Evolutionary conservation across 306 rosid genomes (phyloP), one percentile per base, ranked within the genome.

Genomic region (Vigna angularis): DNA sequence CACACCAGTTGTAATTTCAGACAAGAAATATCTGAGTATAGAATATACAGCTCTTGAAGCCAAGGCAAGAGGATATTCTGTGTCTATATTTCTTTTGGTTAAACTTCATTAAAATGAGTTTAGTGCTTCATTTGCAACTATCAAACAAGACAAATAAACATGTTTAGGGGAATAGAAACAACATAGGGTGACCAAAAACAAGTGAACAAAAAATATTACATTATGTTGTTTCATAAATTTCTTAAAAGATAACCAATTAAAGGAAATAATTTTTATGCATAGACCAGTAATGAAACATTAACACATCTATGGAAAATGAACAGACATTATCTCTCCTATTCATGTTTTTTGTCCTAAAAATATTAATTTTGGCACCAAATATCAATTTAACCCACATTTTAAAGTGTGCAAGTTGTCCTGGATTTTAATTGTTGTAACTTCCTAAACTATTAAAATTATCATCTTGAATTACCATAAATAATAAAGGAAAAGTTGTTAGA

Each of bases 201-300:
- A 50, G 58, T 70, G 48, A 28, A 20, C 42, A 49, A 51, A 58
- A 42, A 36, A 69, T 26, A 17, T 22, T 38, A 28, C 26, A 26
- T 30, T 50, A 9, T 51, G 59, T 32, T 72, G 58, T 26, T 59
- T 48, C 64, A 48, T 9, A 78, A 64, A 34, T 64, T 34, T 63
- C 44, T 16, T 63, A 63, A 3, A 16, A 34, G 69, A 73, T 72
- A 52, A 72, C 15, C n/a, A 72, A 38, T 48, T 28, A 77, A 67
- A n/a, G 2, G 7, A 38, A 65, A 18, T 65, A 30, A 40, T 9
- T 36, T 8, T 17, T 40, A 65, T 38, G n/a, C 24, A 62, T 0
- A 11, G 64, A 47, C 16, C 12, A 67, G 69, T 17, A 36, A 63
- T 32, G 53, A 59, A 57, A 49, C 53, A 48, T 61, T 14, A 3